phyloP scores from a whole-genome alignment of 805 yeast genomes.

The Cyberlindnera sargentensis region DNA sequence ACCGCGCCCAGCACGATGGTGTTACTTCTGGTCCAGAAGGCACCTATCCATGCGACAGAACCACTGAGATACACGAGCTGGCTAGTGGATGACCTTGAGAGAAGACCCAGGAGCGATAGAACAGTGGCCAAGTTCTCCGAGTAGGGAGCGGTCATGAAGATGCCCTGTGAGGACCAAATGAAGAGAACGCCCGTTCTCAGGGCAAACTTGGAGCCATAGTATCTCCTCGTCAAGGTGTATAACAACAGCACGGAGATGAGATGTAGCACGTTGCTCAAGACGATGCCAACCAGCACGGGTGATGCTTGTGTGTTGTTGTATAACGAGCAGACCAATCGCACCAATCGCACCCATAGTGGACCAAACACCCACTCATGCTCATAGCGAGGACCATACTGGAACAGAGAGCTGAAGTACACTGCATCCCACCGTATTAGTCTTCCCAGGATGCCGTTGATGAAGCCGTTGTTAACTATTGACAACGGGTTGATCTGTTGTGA shows the following conservation, averaged over 20 bases:
- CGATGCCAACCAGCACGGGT: constrained; percentile 32
- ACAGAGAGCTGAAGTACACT: constrained; percentile 62
- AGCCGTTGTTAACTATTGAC: not conserved
- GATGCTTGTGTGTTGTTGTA: constrained; percentile 1
- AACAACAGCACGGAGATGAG: constrained; percentile 40
- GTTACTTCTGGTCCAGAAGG: constrained; percentile 68
- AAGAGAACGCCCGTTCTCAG: constrained; percentile 38
- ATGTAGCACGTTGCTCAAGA: constrained; percentile 48
- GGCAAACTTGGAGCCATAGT: constrained; percentile 27
- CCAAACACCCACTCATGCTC: constrained; percentile 93
- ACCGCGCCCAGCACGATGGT: constrained; percentile 65
- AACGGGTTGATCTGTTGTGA: constrained; percentile 1
- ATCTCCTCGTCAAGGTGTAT: constrained; percentile 38
- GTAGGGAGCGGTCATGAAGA: constrained; percentile 68
- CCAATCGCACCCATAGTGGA: constrained; percentile 61
- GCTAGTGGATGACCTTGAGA: constrained; percentile 30
- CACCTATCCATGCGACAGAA: constrained; percentile 39
- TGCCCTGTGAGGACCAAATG: constrained; percentile 70
- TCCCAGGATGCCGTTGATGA: constrained; percentile 18
- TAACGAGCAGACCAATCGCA: constrained; percentile 19
- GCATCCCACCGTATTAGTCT: constrained; percentile 78
- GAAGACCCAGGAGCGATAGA: constrained; percentile 47
- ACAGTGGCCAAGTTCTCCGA: constrained; percentile 69
- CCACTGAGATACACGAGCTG: constrained; percentile 7
- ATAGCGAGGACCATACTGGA: constrained; percentile 40